Evolutionary conservation across 306 rosid genomes (phyloP).

Genomic region (Lathyrus aphaca): DNA sequence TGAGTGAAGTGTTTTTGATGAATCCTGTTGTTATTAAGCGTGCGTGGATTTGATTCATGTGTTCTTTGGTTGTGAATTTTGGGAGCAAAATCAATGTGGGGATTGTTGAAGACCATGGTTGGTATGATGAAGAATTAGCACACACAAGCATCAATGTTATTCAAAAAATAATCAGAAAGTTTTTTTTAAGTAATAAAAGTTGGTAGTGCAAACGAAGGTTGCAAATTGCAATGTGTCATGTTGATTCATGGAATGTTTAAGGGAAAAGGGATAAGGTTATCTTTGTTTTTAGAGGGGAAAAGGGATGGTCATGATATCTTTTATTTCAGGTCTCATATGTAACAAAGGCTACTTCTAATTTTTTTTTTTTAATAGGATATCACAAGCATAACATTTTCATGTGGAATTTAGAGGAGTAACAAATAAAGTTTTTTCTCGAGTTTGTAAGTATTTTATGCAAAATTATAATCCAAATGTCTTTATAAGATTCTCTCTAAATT

Average conservation of each 20-base stretch:
- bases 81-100: slow-evolving; percentile 51
- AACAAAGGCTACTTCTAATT: too few species aligned
- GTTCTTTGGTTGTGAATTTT: slow-evolving; percentile 58
- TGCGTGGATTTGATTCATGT: slow-evolving; percentile 66
- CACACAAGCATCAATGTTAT: slow-evolving; percentile 55
- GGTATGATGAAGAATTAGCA: slow-evolving; percentile 54
- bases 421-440: too few species aligned
- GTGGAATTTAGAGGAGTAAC: too few species aligned
- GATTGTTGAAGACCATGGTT: slow-evolving; percentile 58
- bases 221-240: too few species aligned
- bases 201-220: neutral
- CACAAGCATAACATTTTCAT: too few species aligned
- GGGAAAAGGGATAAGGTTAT: slow-evolving; percentile 42
- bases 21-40: slow-evolving; percentile 60
- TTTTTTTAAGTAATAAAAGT: neutral
- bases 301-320: neutral
- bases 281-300: slow-evolving; percentile 10
- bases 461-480: too few species aligned
- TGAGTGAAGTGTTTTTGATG: slow-evolving; percentile 44
- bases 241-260: neutral
- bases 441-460: too few species aligned
- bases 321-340: neutral
- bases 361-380: too few species aligned
- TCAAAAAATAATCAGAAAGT: neutral
- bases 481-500: too few species aligned